phyloP scores from a whole-genome alignment of 768 basidiomycete genomes.

The Pisolithus tinctorius region DNA sequence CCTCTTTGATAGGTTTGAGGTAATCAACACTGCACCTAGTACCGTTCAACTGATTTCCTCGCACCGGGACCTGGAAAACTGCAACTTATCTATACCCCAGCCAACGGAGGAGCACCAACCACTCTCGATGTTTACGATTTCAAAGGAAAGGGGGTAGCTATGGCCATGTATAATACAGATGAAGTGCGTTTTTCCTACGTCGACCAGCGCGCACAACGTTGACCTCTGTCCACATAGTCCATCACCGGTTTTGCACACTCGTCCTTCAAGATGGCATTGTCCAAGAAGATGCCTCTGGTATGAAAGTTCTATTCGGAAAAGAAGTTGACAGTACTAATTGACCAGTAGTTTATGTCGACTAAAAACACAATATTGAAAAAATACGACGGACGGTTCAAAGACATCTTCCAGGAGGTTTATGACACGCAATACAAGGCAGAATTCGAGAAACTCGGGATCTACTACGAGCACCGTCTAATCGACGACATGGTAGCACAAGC shows the following conservation, averaged over 20 bases:
- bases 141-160: conserved; percentile 84
- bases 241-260: conserved; percentile 95
- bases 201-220: background rate
- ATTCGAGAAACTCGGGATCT: conserved; percentile 67
- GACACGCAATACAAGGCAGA: conserved; percentile 66
- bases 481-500: conserved; percentile 99
- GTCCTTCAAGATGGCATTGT: conserved; percentile 92
- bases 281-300: conserved; percentile 72
- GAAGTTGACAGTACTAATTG: background rate
- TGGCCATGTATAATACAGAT: conserved; percentile 99
- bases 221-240: conserved; percentile 41
- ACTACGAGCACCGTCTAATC: conserved; percentile 95
- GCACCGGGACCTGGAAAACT: conserved; percentile 91
- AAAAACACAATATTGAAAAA: conserved; percentile 98
- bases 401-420: conserved; percentile 97
- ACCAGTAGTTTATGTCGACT: conserved; percentile 82
- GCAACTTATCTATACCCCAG: conserved; percentile 84
- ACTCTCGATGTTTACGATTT: conserved; percentile 88
- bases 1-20: conserved; percentile 2
- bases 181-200: conserved; percentile 43
- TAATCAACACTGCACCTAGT: conserved; percentile 37
- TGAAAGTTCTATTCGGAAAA: conserved; percentile 15
- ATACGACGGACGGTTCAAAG: conserved; percentile 99
- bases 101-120: conserved; percentile 60
- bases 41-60: conserved; percentile 90